Evolutionary conservation across 148 eudicot species (phyloP), one percentile per base, ranked within the genome.

Genomic region (Nyssa sinensis): DNA sequence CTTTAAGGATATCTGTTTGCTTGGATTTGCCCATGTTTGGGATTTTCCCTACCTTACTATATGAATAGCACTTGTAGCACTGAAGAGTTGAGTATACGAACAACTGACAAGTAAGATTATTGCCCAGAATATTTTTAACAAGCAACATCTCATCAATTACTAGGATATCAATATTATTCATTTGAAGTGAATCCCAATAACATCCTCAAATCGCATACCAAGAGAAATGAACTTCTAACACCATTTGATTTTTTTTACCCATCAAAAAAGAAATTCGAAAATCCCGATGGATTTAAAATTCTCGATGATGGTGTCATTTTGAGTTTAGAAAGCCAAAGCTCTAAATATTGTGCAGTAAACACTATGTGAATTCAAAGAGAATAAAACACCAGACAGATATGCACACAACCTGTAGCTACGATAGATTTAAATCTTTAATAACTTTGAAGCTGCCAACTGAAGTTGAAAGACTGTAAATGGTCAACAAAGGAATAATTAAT

Each of bases 401-500:
- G 3, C 57, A 11, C 16, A 49, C 17, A 55, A 55, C 7, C 59
- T 21, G 5, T 17, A 55, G 25, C 23, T n/a, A 55, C 21, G 1
- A 55, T 55, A 17, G 59, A 55, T 21, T 5, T 4, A n/a, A n/a
- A n/a, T n/a, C n/a, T n/a, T n/a, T n/a, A 19, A 55, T 55, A 55
- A 21, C 19, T 55, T 55, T 55, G 8, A n/a, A 21, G 25, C 7
- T 55, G 0, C 59, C 19, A n/a, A 55, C 6, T 13, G 59, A 55
- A 55, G 59, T 55, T 55, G 21, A n/a, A 55, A 55, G 23, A 55
- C 23, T 19, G 6, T 17, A 49, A 19, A 55, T 55, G 59, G 59
- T 5, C 59, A 55, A 77, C 25, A 35, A 78, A 55, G 65, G 62
- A 65, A 72, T 53, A 73, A 67, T 11, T 39, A 63, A 41, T 57